Conservation (phyloP, 148 eudicot genomes). For the Camellia granthamiana region DNA sequence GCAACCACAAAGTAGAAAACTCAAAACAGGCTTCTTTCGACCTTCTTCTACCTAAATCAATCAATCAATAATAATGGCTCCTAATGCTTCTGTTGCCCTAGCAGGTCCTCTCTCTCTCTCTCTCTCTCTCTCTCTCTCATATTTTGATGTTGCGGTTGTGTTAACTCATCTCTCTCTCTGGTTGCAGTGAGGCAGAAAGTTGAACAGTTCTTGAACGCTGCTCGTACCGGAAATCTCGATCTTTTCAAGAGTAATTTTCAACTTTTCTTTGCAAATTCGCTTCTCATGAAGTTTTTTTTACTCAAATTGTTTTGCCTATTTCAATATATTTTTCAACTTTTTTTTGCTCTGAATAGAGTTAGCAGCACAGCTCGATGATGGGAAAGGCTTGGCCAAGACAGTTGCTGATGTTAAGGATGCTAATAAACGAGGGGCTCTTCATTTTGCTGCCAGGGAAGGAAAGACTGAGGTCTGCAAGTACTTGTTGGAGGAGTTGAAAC, state of each 20-base stretch:
- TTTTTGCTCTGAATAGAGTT: constrained; percentile 35
- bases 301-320: not conserved
- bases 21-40: too few species aligned
- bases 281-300: not conserved
- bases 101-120: constrained; percentile 47
- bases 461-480: constrained; percentile 82
- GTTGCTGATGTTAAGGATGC: constrained; percentile 84
- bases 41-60: not conserved
- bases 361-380: constrained; percentile 72
- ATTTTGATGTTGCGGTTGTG: not conserved
- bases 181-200: constrained; percentile 67
- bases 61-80: constrained; percentile 33
- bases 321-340: not conserved
- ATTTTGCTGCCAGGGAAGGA: constrained; percentile 95
- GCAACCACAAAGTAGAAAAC: too few species aligned
- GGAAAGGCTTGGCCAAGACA: constrained; percentile 75
- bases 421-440: constrained; percentile 88
- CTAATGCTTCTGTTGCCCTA: constrained; percentile 66
- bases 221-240: constrained; percentile 69
- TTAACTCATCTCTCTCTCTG: not conserved
- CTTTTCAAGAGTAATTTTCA: constrained; percentile 50
- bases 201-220: constrained; percentile 73
- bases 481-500: constrained; percentile 86
- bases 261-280: not conserved
- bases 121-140: not conserved